These are phyloP conservation scores for Entamoeba invadens DNA, from an alignment of 208 protist genomes.

Conservation along the genomic window DNA sequence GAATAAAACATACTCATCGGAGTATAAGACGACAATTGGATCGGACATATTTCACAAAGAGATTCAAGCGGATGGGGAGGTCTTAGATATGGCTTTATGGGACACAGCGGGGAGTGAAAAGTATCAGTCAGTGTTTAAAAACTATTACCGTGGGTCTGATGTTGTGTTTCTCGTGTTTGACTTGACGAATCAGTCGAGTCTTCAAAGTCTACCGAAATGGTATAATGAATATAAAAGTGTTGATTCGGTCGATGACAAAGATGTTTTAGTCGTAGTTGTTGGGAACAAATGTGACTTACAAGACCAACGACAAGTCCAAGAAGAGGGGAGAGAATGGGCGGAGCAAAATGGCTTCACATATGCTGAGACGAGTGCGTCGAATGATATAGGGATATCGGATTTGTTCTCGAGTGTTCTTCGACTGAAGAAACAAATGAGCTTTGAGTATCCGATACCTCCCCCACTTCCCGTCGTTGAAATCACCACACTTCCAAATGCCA, in stretches of 20 bases:
- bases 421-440: too few species aligned
- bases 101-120: slow-evolving; percentile 83
- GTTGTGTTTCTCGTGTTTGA: slow-evolving; percentile 67
- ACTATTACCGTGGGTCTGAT: slow-evolving; percentile 96
- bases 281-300: slow-evolving; percentile 37
- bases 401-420: too few species aligned
- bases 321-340: background rate
- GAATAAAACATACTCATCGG: background rate
- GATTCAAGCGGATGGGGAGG: background rate
- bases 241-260: slow-evolving; percentile 6
- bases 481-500: too few species aligned
- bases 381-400: background rate
- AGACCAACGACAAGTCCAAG: background rate
- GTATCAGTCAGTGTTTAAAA: slow-evolving; percentile 86
- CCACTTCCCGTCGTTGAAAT: too few species aligned
- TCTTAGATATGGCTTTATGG: slow-evolving; percentile 14
- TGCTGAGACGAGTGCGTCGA: background rate
- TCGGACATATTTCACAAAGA: slow-evolving; percentile 17
- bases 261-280: slow-evolving; percentile 36
- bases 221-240: slow-evolving; percentile 22
- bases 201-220: slow-evolving; percentile 37
- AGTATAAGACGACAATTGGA: slow-evolving; percentile 45
- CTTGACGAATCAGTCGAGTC: slow-evolving; percentile 27
- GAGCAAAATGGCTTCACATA: background rate
- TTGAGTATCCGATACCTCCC: too few species aligned